Evolutionary conservation across 2,329 filamentous ascomycete genomes (phyloP).

Genomic region (Bipolaris zeicola): DNA sequence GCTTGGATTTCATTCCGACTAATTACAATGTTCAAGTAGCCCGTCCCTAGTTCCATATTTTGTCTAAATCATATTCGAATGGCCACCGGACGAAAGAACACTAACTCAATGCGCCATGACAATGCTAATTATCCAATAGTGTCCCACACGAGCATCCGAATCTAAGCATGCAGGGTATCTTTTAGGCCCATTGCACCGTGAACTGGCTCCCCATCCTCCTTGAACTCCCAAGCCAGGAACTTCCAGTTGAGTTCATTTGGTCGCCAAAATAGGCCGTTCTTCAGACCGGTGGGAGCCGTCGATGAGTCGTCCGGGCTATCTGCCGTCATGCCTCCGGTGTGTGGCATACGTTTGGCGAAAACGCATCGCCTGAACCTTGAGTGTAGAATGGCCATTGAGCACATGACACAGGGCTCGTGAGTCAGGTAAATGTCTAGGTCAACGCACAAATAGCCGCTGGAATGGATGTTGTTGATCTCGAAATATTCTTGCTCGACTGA

Average conservation of each 20-base stretch:
- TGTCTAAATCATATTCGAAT: constrained; percentile 1
- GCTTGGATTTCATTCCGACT: background rate
- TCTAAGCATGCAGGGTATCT: constrained; percentile 42
- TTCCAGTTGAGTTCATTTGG: constrained; percentile 83
- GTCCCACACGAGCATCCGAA: background rate
- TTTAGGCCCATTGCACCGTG: constrained; percentile 19
- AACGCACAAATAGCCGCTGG: constrained; percentile 90
- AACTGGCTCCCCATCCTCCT: constrained; percentile 23
- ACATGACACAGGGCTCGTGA: constrained; percentile 96
- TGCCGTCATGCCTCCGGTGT: constrained; percentile 81
- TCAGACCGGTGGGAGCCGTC: constrained; percentile 40
- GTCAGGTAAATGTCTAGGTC: constrained; percentile 92
- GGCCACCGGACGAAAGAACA: constrained; percentile 4
- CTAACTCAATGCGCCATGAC: constrained; percentile 30
- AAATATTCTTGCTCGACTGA: constrained; percentile 68
- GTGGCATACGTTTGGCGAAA: constrained; percentile 77
- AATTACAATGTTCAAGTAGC: background rate
- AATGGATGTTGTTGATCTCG: constrained; percentile 64
- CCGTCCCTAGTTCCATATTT: background rate
- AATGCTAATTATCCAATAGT: constrained; percentile 34
- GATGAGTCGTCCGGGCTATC: constrained; percentile 54
- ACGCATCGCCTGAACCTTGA: constrained; percentile 88
- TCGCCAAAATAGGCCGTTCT: constrained; percentile 69
- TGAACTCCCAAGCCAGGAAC: constrained; percentile 79
- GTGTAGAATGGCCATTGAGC: constrained; percentile 93